phyloP scores from a whole-genome alignment of 768 basidiomycete genomes.

The Erythrobasidium yunnanense region DNA sequence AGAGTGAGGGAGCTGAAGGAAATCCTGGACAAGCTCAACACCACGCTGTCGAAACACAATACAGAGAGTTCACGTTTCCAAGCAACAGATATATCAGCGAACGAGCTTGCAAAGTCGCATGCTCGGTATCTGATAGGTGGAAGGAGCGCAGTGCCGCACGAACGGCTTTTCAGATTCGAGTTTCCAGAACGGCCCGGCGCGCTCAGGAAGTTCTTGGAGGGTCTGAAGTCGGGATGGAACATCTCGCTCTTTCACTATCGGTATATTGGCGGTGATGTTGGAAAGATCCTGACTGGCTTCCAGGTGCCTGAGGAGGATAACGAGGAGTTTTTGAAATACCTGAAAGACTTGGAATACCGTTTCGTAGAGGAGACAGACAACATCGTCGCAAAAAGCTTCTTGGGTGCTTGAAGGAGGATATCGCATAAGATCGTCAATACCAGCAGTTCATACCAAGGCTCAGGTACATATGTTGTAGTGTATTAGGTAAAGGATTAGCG shows the following conservation, averaged over 20 bases:
- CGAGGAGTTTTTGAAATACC: slow-evolving; percentile 59
- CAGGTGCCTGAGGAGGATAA: slow-evolving; percentile 68
- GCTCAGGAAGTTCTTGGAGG: slow-evolving; percentile 74
- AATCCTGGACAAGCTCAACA: slow-evolving; percentile 55
- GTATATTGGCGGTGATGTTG: slow-evolving; percentile 90
- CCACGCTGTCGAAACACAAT: slow-evolving; percentile 11
- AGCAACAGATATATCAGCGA: slow-evolving; percentile 78
- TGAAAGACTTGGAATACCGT: slow-evolving; percentile 67
- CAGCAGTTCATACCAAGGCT: no score
- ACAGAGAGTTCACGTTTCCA: not conserved
- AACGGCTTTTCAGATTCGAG: slow-evolving; percentile 86
- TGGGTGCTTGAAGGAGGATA: slow-evolving; percentile 23
- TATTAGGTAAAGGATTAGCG: no score
- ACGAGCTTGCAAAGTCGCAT: slow-evolving; percentile 92
- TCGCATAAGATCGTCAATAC: no score
- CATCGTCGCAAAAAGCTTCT: slow-evolving; percentile 55
- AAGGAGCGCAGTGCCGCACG: slow-evolving; percentile 60
- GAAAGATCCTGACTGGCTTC: slow-evolving; percentile 83
- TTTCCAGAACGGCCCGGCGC: slow-evolving; percentile 93
- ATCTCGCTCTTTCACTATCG: slow-evolving; percentile 95
- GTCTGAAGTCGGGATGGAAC: slow-evolving; percentile 76
- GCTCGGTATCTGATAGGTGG: slow-evolving; percentile 92
- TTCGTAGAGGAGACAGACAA: slow-evolving; percentile 92
- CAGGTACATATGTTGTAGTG: no score
- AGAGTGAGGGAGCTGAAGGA: slow-evolving; percentile 42